Conservation (phyloP, 768 basidiomycete species). For the Hortiboletus campestris region DNA sequence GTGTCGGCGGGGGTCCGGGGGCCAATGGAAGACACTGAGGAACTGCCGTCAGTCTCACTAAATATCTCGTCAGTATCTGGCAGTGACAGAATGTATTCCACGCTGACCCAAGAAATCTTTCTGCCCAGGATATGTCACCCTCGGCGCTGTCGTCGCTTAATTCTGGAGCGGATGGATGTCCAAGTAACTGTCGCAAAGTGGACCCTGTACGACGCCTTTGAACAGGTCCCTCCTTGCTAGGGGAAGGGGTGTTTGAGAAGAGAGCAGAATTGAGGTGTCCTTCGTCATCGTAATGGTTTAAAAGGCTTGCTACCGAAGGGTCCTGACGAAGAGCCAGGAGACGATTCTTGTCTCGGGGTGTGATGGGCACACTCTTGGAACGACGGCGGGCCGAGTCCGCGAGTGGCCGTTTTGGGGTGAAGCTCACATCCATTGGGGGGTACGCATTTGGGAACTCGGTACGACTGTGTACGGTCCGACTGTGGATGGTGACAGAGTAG, state of each 20-base stretch:
- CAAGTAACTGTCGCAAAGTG: slow-evolving; percentile 71
- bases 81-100: not conserved
- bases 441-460: slow-evolving; percentile 69
- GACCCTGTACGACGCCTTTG: slow-evolving; percentile 65
- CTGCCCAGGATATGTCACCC: slow-evolving; percentile 85
- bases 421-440: slow-evolving; percentile 35
- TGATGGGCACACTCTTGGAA: slow-evolving; percentile 37
- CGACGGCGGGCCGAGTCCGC: slow-evolving; percentile 29
- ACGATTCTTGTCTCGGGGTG: slow-evolving; percentile 49
- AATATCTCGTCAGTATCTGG: slow-evolving; percentile 9
- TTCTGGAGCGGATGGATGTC: slow-evolving; percentile 41
- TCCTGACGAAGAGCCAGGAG: slow-evolving; percentile 64
- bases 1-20: slow-evolving; percentile 49
- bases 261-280: slow-evolving; percentile 58
- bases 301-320: slow-evolving; percentile 73
- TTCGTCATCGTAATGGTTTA: slow-evolving; percentile 71
- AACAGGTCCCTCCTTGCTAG: slow-evolving; percentile 39
- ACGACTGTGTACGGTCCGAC: slow-evolving; percentile 55
- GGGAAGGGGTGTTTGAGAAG: slow-evolving; percentile 59
- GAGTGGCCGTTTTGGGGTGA: slow-evolving; percentile 28
- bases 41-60: slow-evolving; percentile 46
- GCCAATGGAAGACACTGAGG: slow-evolving; percentile 48
- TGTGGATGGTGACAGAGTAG: slow-evolving; percentile 71
- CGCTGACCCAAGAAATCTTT: slow-evolving; percentile 65
- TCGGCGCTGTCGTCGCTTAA: slow-evolving; percentile 43